phyloP scores from a whole-genome alignment of 2,329 filamentous ascomycete species.

The Fusarium sulawesiense region DNA sequence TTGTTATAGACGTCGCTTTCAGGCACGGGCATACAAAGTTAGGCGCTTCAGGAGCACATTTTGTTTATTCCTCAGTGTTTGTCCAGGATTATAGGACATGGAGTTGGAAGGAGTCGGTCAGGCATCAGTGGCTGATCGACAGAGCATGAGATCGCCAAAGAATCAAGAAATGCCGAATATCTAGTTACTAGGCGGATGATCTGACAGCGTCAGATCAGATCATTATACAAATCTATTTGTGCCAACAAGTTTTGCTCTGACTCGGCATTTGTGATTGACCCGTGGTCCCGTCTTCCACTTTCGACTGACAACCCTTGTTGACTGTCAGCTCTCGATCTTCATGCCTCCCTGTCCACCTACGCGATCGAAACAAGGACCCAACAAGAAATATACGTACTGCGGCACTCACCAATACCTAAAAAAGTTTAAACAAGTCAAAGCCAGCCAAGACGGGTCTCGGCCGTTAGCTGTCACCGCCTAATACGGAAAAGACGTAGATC shows the following conservation, averaged over 20 bases:
- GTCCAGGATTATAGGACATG: neutral
- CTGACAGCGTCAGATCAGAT: constrained; percentile 4
- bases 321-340: constrained; percentile 30
- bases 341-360: constrained; percentile 27
- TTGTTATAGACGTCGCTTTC: constrained; percentile 25
- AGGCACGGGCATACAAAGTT: constrained; percentile 16
- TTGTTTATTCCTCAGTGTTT: neutral
- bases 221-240: constrained; percentile 11
- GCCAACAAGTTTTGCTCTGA: neutral
- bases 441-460: neutral
- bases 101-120: neutral
- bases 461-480: constrained; percentile 23
- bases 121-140: neutral
- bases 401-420: constrained; percentile 1
- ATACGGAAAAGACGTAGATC: constrained; percentile 6
- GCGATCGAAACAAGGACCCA: constrained; percentile 30
- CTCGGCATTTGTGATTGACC: constrained; percentile 1
- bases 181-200: neutral
- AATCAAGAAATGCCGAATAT: neutral
- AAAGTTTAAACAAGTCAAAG: neutral
- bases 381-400: neutral
- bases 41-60: constrained; percentile 13
- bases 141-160: constrained; percentile 1
- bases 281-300: neutral
- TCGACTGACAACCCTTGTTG: constrained; percentile 9